Evolutionary conservation across 1,139 yeast species (phyloP), one percentile per base, ranked within the genome.

Genomic region (Candida anutae): DNA sequence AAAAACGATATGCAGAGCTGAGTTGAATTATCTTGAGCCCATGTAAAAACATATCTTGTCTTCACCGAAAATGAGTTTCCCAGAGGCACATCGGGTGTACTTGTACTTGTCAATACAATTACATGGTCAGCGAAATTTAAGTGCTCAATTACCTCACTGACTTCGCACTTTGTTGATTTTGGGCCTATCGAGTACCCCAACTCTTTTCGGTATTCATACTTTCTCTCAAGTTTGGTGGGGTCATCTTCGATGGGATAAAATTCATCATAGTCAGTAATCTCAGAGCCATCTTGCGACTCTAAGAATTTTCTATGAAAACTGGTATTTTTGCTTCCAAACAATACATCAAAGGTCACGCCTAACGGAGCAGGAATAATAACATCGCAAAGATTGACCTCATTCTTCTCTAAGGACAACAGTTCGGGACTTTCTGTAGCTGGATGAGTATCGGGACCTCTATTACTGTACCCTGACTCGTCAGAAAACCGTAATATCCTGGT

Each of bases 41-140:
- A 73, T 4, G 61, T 53, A 16, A 71, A 50, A 14, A 64, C 48
- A 40, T 63, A 71, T 24, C 71, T 51, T 5, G 76, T 72, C 29
- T 62, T 53, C 4, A 74, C 76, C 16, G 62, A 53, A 39, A 74
- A 74, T 2, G 69, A 63, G 25, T 56, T 59, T 5, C 80, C 80
- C 55, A 71, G 72, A 0, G 80, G 80, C 4, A 74, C 80, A 39
- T 70, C 75, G 0, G 80, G 80, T 0, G 79, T 73, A 13, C 43
- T 49, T 2, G 74, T 59, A 2, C 53, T 55, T 6, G 67, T 54
- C 4, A 55, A 38, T 5, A 70, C 56, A 19, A 55, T 49, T 5
- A 67, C 47, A 34, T 55, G 50, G 23, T 54, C 55, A 12, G 60
- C 49, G 29, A 51, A 60, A 36, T 72, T 64, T 25, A 54, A 37